phyloP scores from a whole-genome alignment of 306 rosid genomes.

The Gillenia trifoliata region DNA sequence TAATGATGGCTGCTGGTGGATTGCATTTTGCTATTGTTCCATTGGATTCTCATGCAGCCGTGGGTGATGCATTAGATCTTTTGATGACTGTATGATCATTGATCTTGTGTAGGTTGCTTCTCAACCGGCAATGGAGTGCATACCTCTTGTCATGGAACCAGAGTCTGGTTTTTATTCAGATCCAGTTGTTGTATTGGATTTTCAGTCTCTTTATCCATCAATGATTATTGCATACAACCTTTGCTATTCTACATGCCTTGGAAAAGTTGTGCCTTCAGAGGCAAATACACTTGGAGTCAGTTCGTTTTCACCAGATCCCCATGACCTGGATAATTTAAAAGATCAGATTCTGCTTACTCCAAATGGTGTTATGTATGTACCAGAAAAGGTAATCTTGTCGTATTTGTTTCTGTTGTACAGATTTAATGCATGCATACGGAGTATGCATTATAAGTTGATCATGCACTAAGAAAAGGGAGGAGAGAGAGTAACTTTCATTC shows the following conservation, averaged over 20 bases:
- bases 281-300: slow-evolving; percentile 73
- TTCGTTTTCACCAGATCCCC: slow-evolving; percentile 64
- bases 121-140: slow-evolving; percentile 98
- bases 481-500: not conserved
- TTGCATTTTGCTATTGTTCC: not conserved
- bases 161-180: slow-evolving; percentile 93
- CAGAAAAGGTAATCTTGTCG: slow-evolving; percentile 58
- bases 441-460: not conserved
- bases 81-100: not conserved
- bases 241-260: slow-evolving; percentile 91
- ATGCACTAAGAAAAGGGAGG: slow-evolving; percentile 1
- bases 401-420: not conserved
- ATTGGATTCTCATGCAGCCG: not conserved
- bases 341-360: slow-evolving; percentile 81
- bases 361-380: slow-evolving; percentile 88
- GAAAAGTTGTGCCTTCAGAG: slow-evolving; percentile 65
- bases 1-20: not conserved
- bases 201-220: slow-evolving; percentile 95
- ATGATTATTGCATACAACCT: slow-evolving; percentile 97
- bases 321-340: slow-evolving; percentile 50
- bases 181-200: slow-evolving; percentile 89
- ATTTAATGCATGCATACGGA: not conserved
- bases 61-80: not conserved
- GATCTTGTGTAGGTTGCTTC: slow-evolving; percentile 72
- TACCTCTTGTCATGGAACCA: slow-evolving; percentile 98